Evolutionary conservation across 139 green algal genomes (phyloP), one percentile per base, ranked within the genome.

Genomic region (Pseudopediastrum boryanum): DNA sequence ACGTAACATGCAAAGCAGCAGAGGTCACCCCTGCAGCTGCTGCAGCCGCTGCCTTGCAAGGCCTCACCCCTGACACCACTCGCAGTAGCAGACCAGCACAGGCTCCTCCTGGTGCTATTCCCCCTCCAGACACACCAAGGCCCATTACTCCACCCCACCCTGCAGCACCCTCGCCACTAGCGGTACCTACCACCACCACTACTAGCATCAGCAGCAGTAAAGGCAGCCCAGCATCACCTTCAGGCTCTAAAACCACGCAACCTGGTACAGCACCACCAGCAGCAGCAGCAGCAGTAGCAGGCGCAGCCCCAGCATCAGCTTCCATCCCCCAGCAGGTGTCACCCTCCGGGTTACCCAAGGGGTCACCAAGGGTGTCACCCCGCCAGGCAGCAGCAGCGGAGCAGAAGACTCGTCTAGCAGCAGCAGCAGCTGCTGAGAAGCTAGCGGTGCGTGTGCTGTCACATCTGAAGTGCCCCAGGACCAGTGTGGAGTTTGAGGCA

Each of bases 401-500:
- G n/a, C n/a, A n/a, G n/a, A n/a, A n/a, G n/a, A n/a, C n/a, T n/a
- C n/a, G 78, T 6, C 71, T 75, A 12, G 73, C 77, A 8, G 78
- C 78, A 27, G 35, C 46, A 1, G 65, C 41, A 16, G 84, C 79
- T 46, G 77, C 78, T 23, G 16, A 29, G 19, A 52, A 76, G 29
- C 74, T 85, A 27, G 48, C 62, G 25, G 62, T 52, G 35, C 63
- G 75, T 6, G 27, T 70, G 16, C 69, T 42, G 27, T 31, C 31
- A 4, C 38, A 21, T 6, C 23, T 78, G 42, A 71, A 46, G 41
- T 69, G 78, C 0, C 83, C 85, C 35, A 83, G 56, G 19, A 86
- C 66, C 19, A 87, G 85, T 65, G 78, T 64, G 9, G 90, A 96
- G 31, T 95, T 96, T 79, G 92, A 96, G 59, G 73, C 81, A 12